Conservation (phyloP, 345 rosid genomes). For the Pugionium cornutum region DNA sequence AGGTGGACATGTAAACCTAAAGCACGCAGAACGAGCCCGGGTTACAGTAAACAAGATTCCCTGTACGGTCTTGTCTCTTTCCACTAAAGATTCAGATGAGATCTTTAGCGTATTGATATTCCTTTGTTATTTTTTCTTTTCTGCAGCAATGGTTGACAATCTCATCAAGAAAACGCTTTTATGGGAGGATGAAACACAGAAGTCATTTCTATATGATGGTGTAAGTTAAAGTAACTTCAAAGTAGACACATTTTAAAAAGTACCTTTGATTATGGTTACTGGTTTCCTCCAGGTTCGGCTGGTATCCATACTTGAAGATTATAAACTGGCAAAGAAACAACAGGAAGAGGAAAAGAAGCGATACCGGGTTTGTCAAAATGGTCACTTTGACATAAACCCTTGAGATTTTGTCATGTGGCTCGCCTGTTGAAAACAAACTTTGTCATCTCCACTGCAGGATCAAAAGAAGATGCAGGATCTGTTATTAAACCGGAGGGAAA, state of each 20-base stretch:
- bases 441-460: conserved; percentile 52
- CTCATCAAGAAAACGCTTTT: conserved; percentile 71
- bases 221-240: conserved; percentile 46
- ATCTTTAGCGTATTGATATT: conserved; percentile 5
- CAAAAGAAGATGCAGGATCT: conserved; percentile 96
- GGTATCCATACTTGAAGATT: conserved; percentile 83
- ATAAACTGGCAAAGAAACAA: conserved; percentile 73
- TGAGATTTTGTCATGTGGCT: not conserved
- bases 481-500: conserved; percentile 70
- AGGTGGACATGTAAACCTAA: conserved; percentile 88
- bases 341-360: conserved; percentile 89
- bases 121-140: not conserved
- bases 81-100: not conserved
- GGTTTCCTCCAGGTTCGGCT: conserved; percentile 60
- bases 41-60: conserved; percentile 80
- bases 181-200: conserved; percentile 79
- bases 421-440: not conserved
- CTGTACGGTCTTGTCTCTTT: conserved; percentile 47
- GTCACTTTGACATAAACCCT: conserved; percentile 25
- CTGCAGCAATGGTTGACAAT: conserved; percentile 83
- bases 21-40: conserved; percentile 91
- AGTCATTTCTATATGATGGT: conserved; percentile 79
- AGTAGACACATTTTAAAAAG: not conserved
- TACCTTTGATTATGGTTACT: conserved; percentile 32
- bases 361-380: conserved; percentile 75